A percentile compares a stretch with the other conserved stretches of the same genome.
Evolutionary conservation across 192 early-diverging fungal species (phyloP).

Genomic region (Coemansia sp.): DNA sequence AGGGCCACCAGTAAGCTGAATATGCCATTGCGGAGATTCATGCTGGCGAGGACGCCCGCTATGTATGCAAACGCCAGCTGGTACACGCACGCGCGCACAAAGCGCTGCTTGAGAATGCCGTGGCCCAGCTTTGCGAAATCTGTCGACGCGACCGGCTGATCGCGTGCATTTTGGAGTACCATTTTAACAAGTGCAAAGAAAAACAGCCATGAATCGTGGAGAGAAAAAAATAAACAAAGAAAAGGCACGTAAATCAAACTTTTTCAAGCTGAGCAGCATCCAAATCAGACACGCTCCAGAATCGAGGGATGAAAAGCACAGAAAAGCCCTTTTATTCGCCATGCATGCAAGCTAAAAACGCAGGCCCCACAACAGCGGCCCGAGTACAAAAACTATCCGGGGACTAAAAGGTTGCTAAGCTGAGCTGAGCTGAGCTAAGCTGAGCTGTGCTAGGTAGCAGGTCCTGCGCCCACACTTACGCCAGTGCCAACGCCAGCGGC

Average conservation of each 20-base stretch:
- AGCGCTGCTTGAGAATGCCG: conserved; percentile 29
- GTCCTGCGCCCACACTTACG: no score
- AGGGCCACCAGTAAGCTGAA: conserved; percentile 20
- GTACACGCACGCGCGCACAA: conserved; percentile 43
- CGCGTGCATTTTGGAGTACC: conserved; percentile 28
- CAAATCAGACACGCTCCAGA: no score
- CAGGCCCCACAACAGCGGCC: no score
- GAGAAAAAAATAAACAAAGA: background rate
- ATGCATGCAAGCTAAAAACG: conserved; percentile 4
- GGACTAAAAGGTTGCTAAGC: no score
- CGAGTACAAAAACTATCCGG: no score
- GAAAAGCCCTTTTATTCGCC: background rate
- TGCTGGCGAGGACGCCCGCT: conserved; percentile 25
- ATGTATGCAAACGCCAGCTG: conserved; percentile 35
- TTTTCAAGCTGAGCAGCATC: no score
- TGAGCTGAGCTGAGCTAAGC: no score
- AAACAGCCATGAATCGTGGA: background rate
- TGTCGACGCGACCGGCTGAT: conserved; percentile 32
- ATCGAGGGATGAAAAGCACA: conserved; percentile 2
- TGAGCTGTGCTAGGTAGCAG: no score
- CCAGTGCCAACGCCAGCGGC: no score
- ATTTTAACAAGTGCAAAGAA: conserved; percentile 4
- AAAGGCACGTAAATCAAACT: no score
- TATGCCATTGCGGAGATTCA: conserved; percentile 22
- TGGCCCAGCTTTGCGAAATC: conserved; percentile 46